A percentile compares a stretch with the other conserved stretches of the same genome.
phyloP scores from a whole-genome alignment of 176 grass and related monocot species.

The Cenchrus fungigraminus region DNA sequence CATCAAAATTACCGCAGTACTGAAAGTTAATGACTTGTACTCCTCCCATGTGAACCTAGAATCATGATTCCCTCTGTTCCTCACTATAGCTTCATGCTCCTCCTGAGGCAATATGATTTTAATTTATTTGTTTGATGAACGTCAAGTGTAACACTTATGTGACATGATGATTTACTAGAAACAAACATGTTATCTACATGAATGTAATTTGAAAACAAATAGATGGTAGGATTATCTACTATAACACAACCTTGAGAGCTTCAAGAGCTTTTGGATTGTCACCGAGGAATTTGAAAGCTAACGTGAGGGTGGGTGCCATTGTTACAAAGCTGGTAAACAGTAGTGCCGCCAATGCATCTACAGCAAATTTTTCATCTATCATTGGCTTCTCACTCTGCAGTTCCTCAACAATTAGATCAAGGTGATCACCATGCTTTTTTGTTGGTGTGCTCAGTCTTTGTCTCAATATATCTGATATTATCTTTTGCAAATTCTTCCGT shows the following conservation, averaged over 20 bases:
- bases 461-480: neutral
- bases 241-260: neutral
- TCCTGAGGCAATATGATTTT: neutral
- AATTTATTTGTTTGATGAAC: too few species aligned
- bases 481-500: neutral
- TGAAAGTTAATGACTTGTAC: conserved; percentile 40
- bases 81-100: neutral
- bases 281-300: neutral
- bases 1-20: neutral
- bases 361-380: conserved; percentile 1
- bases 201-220: too few species aligned
- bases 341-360: neutral
- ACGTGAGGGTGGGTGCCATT: neutral
- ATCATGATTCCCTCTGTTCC: neutral
- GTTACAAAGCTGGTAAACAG: neutral
- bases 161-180: too few species aligned
- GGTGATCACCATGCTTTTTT: conserved; percentile 6
- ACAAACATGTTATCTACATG: too few species aligned
- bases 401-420: conserved; percentile 22
- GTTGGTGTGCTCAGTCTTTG: neutral
- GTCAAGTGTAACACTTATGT: too few species aligned
- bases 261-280: conserved; percentile 5
- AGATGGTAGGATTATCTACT: too few species aligned
- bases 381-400: neutral
- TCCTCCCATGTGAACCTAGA: conserved; percentile 31